Percentiles rank a stretch among this genome's conserved stretches.
Evolutionary conservation across 352 stramenopile species (phyloP).

Genomic region (Globisporangium canariense): DNA sequence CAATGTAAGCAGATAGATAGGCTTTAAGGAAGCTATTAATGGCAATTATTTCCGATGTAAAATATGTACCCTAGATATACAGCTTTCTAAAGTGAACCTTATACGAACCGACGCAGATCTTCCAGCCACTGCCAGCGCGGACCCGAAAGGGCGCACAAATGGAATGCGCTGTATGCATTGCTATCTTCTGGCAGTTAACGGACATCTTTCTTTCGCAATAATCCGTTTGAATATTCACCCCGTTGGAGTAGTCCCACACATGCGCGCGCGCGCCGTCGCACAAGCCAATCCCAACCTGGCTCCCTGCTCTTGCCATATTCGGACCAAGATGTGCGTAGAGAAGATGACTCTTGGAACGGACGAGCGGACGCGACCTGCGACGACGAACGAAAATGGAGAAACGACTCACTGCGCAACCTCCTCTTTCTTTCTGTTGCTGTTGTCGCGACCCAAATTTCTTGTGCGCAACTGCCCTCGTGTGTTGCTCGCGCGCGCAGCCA

Average conservation of each 20-base stretch:
- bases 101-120: not conserved
- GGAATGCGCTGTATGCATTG: not conserved
- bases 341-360: not conserved
- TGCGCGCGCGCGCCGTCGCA: not conserved
- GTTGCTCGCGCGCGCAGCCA: not conserved
- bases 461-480: not conserved
- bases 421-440: not conserved
- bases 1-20: not conserved
- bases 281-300: not conserved
- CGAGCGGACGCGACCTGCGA: too few relatives aligned
- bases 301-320: not conserved
- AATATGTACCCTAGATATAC: too few relatives aligned
- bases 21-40: not conserved
- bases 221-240: conserved; percentile 1
- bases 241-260: too few relatives aligned
- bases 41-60: not conserved
- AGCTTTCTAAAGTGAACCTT: too few relatives aligned
- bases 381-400: conserved; percentile 4
- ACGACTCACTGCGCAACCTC: not conserved
- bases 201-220: not conserved
- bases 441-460: not conserved
- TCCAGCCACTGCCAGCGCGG: not conserved
- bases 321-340: conserved; percentile 11
- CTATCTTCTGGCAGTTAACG: not conserved
- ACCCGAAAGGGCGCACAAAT: not conserved